Evolutionary conservation across 1,139 yeast species (phyloP), one percentile per base, ranked within the genome.

Genomic region (Candida anutae): DNA sequence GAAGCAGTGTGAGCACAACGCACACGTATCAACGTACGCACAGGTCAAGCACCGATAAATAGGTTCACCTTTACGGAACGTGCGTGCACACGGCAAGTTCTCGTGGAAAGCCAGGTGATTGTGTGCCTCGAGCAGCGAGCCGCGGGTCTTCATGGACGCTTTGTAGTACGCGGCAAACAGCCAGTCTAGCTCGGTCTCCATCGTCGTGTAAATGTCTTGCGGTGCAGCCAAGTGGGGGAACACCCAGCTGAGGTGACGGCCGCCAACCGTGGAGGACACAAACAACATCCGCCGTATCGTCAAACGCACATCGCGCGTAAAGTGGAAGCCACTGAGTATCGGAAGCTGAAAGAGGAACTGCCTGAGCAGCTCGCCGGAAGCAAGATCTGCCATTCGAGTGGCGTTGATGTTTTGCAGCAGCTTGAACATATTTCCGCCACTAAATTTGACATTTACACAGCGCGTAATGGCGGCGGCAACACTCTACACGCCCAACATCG

Each of bases 21-120:
- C 95, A 54, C 94, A 82, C 0, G 94, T 78, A 28, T 83, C 94
- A 47, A 84, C 95, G 29, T 70, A 68, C 0, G 87, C 90, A 53
- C 95, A 85, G 0, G 94, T 83, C 25, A 63, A 72, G 46, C 95
- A 85, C 25, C 93, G 62, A 47, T 81, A 82, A 3, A 87, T 80
- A 0, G 94, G 90, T 44, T 85, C 95, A n/a, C 95, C 95, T 30
- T 76, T 73, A 25, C 74, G 63, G 43, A 85, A 81, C 29, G 78
- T 75, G 20, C 81, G 62, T 2, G 87, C 82, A 53, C 95, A 85
- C 0, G 94, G 82, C 50, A 81, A 63, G 21, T 77, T 71, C 10
- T 74, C 69, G 45, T 84, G 94, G 24, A 59, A 58, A 4, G 70
- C 71, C 28, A 61, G 62, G 34, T 54, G 58, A 29, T 45, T 46